These are phyloP conservation scores for Diddensiella transvaalensis DNA, from an alignment of 805 yeast genomes.

Conservation along the genomic window DNA sequence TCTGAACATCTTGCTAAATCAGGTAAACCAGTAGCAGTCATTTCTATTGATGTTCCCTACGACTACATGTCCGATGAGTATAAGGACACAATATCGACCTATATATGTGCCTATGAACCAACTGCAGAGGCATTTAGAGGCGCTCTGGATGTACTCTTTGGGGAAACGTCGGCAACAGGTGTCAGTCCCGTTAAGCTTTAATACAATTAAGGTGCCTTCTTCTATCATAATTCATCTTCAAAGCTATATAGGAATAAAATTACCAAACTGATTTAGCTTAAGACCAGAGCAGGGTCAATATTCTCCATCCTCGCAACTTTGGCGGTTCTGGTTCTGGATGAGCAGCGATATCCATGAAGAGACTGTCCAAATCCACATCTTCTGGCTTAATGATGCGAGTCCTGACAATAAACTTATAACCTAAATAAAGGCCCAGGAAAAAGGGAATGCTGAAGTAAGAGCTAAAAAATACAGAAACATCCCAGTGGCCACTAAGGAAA, in stretches of 20 bases:
- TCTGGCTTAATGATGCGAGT: constrained; percentile 14
- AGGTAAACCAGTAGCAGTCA: constrained; percentile 47
- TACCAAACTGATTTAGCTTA: too few species aligned
- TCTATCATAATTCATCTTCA: too few species aligned
- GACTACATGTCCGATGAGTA: constrained; percentile 47
- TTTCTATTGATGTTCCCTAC: constrained; percentile 56
- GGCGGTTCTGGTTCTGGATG: constrained; percentile 7
- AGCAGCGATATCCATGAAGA: constrained; percentile 5
- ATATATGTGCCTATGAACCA: constrained; percentile 56
- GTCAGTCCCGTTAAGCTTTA: constrained; percentile 6
- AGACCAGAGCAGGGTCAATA: constrained; percentile 13
- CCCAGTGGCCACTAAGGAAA: constrained; percentile 62
- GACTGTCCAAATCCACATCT: constrained; percentile 16
- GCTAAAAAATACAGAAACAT: constrained; percentile 54
- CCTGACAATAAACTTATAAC: constrained; percentile 37
- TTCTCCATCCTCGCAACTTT: constrained; percentile 6
- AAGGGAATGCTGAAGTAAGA: constrained; percentile 65
- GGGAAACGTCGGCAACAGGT: constrained; percentile 31
- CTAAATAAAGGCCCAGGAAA: constrained; percentile 41
- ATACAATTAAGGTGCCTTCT: too few species aligned
- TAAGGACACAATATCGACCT: constrained; percentile 44
- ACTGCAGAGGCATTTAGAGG: constrained; percentile 46
- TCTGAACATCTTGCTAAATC: constrained; percentile 50
- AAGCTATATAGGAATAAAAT: too few species aligned
- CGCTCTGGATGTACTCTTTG: constrained; percentile 48